Base-by-base conservation (phyloP, 495 filamentous ascomycete genomes). In the Mytilinidion resinicola region DNA sequence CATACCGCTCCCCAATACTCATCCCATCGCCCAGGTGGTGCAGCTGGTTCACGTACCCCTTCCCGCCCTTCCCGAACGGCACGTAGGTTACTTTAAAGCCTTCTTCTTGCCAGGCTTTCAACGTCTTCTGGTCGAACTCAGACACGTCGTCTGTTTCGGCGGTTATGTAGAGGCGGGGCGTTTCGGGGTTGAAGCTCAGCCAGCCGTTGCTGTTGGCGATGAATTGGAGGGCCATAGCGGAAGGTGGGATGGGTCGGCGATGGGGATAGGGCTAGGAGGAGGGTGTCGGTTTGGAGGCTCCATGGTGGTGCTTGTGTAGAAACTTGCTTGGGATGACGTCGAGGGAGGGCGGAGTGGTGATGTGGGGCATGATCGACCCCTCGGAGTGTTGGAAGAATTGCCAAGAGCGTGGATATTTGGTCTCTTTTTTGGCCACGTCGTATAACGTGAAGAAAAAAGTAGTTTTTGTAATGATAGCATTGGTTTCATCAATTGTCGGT, bases 61-160 rank as follows among this genome's bases (percentile, higher is more conserved):
- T 79, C 4, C 76, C 80, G 15, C 77, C 78, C 6, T 70, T 67
- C 14, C 77, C 73, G 60, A 83, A 74, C 0, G 84, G 78, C 0
- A 87, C 48, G 60, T 88, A 89, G 1, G 76, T 67, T 3, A 85
- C 82, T 34, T 80, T 70, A 68, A 88, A 89, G 12, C 85, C 86
- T 62, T 90, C 86, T 52, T 80, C 79, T 30, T 74, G 74, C 85
- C 85, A 88, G 30, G 77, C 74, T 15, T 74, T 72, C 33, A 86
- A 56, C 0, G 78, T 81, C 25, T 30, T 30, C 6, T 30, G 25
- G 25, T 30, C 25, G 5, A 78, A 67, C 7, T 68, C 53, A 63
- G 88, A 85, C 61, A 87, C 88, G 3, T 85, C 82, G 0, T 74
- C 70, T 11, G 71, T 73, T 62, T 88, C 84, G 6, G 85, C 76